A percentile compares a stretch with the other conserved stretches of the same genome.
phyloP scores from a whole-genome alignment of 441 rosid genomes.

The Cnidoscolus chayamansa region DNA sequence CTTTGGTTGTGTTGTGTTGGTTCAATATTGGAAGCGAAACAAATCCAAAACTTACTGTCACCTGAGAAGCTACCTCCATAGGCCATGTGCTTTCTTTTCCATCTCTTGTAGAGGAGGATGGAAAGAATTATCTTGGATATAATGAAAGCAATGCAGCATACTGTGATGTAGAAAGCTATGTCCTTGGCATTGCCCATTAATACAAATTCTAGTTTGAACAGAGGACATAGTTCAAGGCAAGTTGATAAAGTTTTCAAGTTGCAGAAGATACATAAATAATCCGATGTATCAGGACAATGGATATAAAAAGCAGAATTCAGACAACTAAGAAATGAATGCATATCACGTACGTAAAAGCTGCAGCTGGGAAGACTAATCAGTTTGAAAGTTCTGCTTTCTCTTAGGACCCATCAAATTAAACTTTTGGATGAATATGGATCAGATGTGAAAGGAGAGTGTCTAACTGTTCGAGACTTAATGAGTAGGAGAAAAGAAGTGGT shows the following conservation, averaged over 20 bases:
- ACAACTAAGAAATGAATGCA: background rate
- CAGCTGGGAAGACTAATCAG: background rate
- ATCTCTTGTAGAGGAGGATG: slow-evolving; percentile 59
- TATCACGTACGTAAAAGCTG: background rate
- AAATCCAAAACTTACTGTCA: slow-evolving; percentile 12
- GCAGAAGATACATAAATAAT: background rate
- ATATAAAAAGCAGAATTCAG: background rate
- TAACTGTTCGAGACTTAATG: background rate
- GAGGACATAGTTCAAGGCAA: background rate
- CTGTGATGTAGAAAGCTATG: slow-evolving; percentile 53
- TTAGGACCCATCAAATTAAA: background rate
- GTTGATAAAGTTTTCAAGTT: too few species aligned
- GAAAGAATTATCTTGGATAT: slow-evolving; percentile 57
- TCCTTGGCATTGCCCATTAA: slow-evolving; percentile 48
- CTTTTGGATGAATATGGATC: background rate
- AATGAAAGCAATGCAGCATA: slow-evolving; percentile 55
- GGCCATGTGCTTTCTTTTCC: slow-evolving; percentile 50
- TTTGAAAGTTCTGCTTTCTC: background rate
- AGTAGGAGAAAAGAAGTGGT: background rate
- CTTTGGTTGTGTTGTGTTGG: too few species aligned
- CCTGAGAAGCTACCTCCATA: slow-evolving; percentile 52
- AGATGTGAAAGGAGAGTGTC: background rate
- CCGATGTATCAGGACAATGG: background rate
- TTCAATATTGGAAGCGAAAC: background rate
- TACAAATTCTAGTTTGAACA: too few species aligned